Base-by-base conservation (phyloP, 1,139 yeast species). In the Pichia sp. region DNA sequence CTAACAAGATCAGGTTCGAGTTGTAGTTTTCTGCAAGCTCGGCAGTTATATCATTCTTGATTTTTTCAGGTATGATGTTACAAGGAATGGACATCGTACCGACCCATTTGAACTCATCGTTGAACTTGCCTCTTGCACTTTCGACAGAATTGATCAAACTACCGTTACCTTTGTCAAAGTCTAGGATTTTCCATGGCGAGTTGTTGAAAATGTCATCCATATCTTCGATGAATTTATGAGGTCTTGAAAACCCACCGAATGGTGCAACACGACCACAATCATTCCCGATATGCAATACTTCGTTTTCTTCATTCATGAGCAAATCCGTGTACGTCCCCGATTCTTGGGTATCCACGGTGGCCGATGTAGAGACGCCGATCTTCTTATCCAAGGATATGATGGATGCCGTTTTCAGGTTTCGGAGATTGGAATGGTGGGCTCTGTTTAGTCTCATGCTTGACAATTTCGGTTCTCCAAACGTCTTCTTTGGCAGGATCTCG, bases 61-160 rank as follows among this genome's bases (percentile, higher is more conserved):
- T 82, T 1, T 66, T 62, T 0, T 68, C 67, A 3, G 93, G 85
- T 18, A 93, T 77, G 33, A 77, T 81, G 65, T 93, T 97, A 17
- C 93, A 85, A 20, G 98, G 96, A 76, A 90, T 84, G 22, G 96
- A 95, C 41, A 87, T 69, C 0, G 96, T 83, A 12, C 99, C 99
- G 3, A 91, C 81, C 96, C 97, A 93, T 51, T 70, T 72, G 42
- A 79, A 73, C 1, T 73, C 70, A 1, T 75, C 70, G 8, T 71
- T 69, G 33, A 77, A 77, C 4, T 53, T 37, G 4, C 68, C 62
- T 22, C 70, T 56, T 0, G 95, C 85, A 9, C 84, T 69, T 44
- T 76, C 74, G n/a, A 93, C 78, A 0, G 98, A 97, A 57, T 93
- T 93, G 51, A 81, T 78, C 58, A 93, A 75, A 4, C 96, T 94